phyloP scores from a whole-genome alignment of 2,329 filamentous ascomycete genomes.

The Purpureocillium lavendulum region DNA sequence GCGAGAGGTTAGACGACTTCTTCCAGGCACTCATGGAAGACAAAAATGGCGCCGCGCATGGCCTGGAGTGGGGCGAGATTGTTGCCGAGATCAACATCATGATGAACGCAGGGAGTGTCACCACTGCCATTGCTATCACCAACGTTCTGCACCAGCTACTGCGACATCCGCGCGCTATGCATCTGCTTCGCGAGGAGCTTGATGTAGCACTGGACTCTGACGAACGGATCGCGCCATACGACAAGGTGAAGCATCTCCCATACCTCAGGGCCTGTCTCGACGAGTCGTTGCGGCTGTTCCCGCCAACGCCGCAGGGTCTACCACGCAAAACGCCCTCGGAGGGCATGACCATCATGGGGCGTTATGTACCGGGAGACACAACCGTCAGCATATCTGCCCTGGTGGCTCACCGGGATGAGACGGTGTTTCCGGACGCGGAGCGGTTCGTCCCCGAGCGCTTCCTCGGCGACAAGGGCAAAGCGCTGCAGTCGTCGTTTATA shows the following conservation, averaged over 20 bases:
- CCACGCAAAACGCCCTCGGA: slow-evolving; percentile 17
- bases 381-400: slow-evolving; percentile 28
- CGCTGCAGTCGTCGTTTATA: slow-evolving; percentile 28
- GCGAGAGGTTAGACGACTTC: slow-evolving; percentile 51
- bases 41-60: slow-evolving; percentile 24
- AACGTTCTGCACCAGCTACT: slow-evolving; percentile 46
- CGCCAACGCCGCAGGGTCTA: slow-evolving; percentile 17
- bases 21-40: slow-evolving; percentile 47
- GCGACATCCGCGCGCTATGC: slow-evolving; percentile 30
- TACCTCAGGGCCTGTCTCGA: slow-evolving; percentile 45
- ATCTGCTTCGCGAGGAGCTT: slow-evolving; percentile 34
- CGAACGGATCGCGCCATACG: slow-evolving; percentile 37
- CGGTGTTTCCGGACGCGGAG: slow-evolving; percentile 24
- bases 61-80: slow-evolving; percentile 48
- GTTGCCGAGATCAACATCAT: slow-evolving; percentile 47
- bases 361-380: slow-evolving; percentile 26
- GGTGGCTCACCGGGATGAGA: slow-evolving; percentile 28
- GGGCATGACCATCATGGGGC: slow-evolving; percentile 20
- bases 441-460: slow-evolving; percentile 31
- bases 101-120: slow-evolving; percentile 41
- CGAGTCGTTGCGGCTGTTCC: slow-evolving; percentile 30
- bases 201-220: slow-evolving; percentile 32
- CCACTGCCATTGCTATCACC: slow-evolving; percentile 38
- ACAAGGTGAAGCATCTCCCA: slow-evolving; percentile 40
- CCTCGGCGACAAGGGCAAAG: slow-evolving; percentile 24